Conservation (phyloP, 2,329 filamentous ascomycete species). For the Chaetomium strumarium region DNA sequence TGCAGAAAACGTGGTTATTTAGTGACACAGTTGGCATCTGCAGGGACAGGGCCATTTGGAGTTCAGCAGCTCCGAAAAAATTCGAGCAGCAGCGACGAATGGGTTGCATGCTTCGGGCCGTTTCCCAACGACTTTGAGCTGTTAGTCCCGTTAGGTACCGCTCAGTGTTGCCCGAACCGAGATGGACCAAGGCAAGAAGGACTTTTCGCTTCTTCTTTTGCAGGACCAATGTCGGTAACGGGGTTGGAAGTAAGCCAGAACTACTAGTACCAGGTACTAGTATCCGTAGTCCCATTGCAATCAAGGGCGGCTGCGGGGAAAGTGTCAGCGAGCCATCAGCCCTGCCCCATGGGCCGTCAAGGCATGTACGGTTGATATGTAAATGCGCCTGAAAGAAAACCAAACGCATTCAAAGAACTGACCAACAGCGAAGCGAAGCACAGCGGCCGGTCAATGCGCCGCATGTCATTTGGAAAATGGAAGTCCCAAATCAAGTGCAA, state of each 20-base stretch:
- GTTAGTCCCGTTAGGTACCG: neutral
- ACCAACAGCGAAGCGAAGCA: neutral
- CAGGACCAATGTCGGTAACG: too few relatives aligned
- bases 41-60: neutral
- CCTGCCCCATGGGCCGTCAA: too few relatives aligned
- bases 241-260: too few relatives aligned
- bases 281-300: too few relatives aligned
- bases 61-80: neutral
- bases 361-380: too few relatives aligned
- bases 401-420: neutral
- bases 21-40: neutral
- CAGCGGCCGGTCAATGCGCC: neutral
- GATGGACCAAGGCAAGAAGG: neutral
- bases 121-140: neutral
- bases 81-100: neutral
- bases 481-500: neutral
- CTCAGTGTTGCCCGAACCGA: neutral
- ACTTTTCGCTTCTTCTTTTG: too few relatives aligned
- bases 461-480: neutral
- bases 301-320: too few relatives aligned
- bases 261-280: too few relatives aligned
- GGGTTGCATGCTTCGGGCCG: conserved; percentile 13
- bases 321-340: neutral
- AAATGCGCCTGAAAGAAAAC: too few relatives aligned
- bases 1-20: neutral